Conservation (phyloP, 192 early-diverging fungal species). For the Helicostylum pulchrum region DNA sequence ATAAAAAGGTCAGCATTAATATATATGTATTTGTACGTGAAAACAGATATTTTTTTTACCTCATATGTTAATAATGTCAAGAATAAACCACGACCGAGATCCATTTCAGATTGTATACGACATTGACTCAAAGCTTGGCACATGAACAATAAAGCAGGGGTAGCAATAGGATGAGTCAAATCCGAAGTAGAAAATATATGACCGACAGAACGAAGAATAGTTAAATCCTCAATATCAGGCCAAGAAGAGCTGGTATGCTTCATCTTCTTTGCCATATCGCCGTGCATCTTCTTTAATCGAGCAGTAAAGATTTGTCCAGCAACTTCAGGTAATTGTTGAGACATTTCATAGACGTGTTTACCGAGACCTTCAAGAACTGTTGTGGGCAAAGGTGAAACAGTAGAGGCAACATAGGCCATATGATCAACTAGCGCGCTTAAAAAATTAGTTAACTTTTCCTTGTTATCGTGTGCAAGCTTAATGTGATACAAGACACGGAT, state of each 20-base stretch:
- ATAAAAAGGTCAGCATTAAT: constrained; percentile 15
- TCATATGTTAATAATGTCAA: constrained; percentile 71
- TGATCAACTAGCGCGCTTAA: constrained; percentile 69
- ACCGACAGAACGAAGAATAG: constrained; percentile 64
- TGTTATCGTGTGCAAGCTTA: constrained; percentile 80
- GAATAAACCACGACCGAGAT: constrained; percentile 71
- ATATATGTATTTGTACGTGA: neutral
- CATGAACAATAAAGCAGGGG: constrained; percentile 81
- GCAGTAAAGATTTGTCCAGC: constrained; percentile 56
- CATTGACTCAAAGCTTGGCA: constrained; percentile 72
- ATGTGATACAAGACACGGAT: constrained; percentile 82
- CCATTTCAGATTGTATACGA: constrained; percentile 52
- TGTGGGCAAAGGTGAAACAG: constrained; percentile 51
- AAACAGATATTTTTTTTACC: constrained; percentile 35
- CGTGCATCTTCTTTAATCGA: constrained; percentile 52
- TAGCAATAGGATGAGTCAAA: constrained; percentile 80
- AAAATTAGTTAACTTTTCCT: constrained; percentile 63
- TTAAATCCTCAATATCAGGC: constrained; percentile 57
- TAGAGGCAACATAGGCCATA: constrained; percentile 58
- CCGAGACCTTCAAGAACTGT: constrained; percentile 54
- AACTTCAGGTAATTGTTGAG: constrained; percentile 52
- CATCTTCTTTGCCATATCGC: constrained; percentile 28
- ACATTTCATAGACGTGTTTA: constrained; percentile 63
- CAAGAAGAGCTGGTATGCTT: constrained; percentile 32
- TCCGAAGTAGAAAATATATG: constrained; percentile 92